Evolutionary conservation across 495 filamentous ascomycete genomes (phyloP), one percentile per base, ranked within the genome.

Genomic region (Penicillium subrubescens): DNA sequence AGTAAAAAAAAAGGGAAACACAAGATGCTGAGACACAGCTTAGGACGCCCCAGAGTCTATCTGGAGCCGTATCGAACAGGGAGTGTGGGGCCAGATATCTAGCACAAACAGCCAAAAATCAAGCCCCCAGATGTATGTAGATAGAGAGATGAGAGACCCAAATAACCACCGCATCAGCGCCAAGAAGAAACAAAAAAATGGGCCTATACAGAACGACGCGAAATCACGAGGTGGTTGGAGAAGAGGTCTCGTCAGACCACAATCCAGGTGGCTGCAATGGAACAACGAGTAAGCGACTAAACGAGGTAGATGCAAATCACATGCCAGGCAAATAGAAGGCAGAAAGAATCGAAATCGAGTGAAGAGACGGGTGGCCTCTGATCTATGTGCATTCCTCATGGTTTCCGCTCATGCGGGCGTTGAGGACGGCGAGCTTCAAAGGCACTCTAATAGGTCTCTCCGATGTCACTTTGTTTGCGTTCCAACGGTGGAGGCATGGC

Each of bases 371-470:
- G 33, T n/a, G 14, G 52, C 10, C 29, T 19, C 14, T 44, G 23
- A 41, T 41, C 37, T 12, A 8, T 8, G 12, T 33, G 35, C 12
- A 14, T 15, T 35, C 56, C 34, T 8, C 37, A 12, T 44, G 5
- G 2, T 6, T 11, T 44, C 27, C 54, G 14, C 35, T 58, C 2
- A 2, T 29, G 35, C 10, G 31, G 14, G 34, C 3, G 17, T 12
- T 8, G 14, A 21, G 33, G 53, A 56, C n/a, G 25, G n/a, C 34
- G 6, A 23, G 33, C 10, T 37, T 17, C 11, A 29, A 33, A 12
- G 60, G 41, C 23, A 52, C 10, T 53, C 75, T 71, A 91, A 72
- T 84, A 91, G 31, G 88, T 89, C 77, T 91, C 89, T 15, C 88
- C 88, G n/a, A 91, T 76, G 61, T 86, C 88, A 67, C 80, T 83